Conservation (phyloP, 257 asterid genomes). For the Hygrophila difformis region DNA sequence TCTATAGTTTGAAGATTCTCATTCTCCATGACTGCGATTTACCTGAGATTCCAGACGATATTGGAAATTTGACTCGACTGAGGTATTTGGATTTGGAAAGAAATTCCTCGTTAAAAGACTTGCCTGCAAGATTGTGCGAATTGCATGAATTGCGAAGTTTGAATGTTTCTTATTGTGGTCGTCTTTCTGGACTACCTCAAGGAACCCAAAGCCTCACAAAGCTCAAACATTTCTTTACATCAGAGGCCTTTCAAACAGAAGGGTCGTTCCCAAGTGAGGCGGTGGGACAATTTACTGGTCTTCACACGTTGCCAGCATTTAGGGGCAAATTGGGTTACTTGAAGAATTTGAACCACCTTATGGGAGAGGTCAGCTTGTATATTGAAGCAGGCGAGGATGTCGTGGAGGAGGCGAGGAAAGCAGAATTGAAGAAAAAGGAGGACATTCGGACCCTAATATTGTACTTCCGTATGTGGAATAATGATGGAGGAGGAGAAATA, state of each 20-base stretch:
- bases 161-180: not conserved
- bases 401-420: conserved; percentile 10
- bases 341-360: conserved; percentile 8
- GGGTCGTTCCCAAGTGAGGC: conserved; percentile 1
- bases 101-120: no score
- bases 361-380: not conserved
- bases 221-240: conserved; percentile 14
- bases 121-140: conserved; percentile 16
- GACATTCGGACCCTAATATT: not conserved
- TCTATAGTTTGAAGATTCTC: no score
- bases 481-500: no score
- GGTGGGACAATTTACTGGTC: conserved; percentile 5
- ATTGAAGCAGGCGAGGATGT: not conserved
- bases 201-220: conserved; percentile 14
- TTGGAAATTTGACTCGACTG: no score
- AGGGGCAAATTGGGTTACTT: conserved; percentile 10
- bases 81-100: no score
- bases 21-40: no score
- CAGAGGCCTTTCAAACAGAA: not conserved
- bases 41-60: no score
- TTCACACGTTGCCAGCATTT: not conserved
- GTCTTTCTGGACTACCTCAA: conserved; percentile 13
- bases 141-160: conserved; percentile 18
- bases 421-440: conserved; percentile 12
- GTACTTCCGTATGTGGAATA: no score